Conservation (phyloP, 2,329 filamentous ascomycete genomes). For the Stylonectria norvegica region DNA sequence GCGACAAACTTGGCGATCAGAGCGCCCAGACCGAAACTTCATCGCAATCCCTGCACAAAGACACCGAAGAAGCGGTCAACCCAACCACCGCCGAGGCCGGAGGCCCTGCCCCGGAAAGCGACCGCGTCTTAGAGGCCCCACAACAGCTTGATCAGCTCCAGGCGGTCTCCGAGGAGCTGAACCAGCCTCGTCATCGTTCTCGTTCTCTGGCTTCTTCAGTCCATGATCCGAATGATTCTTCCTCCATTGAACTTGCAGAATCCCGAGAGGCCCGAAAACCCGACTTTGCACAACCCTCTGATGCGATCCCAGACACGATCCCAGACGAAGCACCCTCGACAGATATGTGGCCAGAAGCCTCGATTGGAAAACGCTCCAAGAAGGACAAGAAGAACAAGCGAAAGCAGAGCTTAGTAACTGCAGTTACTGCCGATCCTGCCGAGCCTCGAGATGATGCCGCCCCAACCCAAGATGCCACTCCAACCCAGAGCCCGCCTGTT, state of each 20-base stretch:
- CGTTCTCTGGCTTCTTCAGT: not conserved
- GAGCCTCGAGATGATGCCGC: too few species aligned
- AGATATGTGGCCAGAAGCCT: conserved; percentile 2
- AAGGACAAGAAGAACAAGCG: conserved; percentile 34
- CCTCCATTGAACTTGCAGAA: not conserved
- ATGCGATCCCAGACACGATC: not conserved
- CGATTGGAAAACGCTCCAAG: conserved; percentile 13
- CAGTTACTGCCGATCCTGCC: too few species aligned
- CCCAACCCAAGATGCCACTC: too few species aligned
- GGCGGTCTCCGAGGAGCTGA: not conserved
- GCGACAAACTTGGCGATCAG: conserved; percentile 3
- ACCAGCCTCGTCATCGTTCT: not conserved
- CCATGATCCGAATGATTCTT: not conserved
- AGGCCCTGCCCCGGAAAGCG: conserved; percentile 1
- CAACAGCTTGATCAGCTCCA: conserved; percentile 2
- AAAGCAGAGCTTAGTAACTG: conserved; percentile 8
- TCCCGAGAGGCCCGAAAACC: not conserved
- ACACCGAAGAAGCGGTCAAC: conserved; percentile 10
- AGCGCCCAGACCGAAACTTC: conserved; percentile 1
- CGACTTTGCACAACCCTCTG: not conserved
- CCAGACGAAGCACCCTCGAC: not conserved
- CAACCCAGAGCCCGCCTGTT: not conserved
- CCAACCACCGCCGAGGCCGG: conserved; percentile 5
- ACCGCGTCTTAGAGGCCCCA: conserved; percentile 5
- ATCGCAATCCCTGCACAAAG: conserved; percentile 2